Base-by-base conservation (phyloP, 1,139 yeast species). In the Saccharomyces uvarum region DNA sequence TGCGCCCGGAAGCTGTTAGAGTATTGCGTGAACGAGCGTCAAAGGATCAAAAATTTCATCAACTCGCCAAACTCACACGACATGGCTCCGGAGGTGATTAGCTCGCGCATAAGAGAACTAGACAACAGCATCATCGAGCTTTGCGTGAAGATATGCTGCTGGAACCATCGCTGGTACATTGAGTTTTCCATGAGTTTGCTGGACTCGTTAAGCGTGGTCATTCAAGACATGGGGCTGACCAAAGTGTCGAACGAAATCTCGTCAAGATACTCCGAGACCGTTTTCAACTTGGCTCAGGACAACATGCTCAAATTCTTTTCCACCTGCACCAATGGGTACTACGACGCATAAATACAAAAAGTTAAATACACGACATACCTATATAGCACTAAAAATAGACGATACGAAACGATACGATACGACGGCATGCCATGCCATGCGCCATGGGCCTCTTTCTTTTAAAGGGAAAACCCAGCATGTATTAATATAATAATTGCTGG, bases 91-190 rank as follows among this genome's bases (percentile, higher is more conserved):
- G 64, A 67, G 13, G 72, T 70, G 51, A 58, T 73, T 7, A 61
- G 66, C 32, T 71, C 77, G 21, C 78, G 80, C 57, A 71, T 79
- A 50, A 73, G 76, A 57, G 80, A 76, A 56, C 70, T 83, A 55
- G 82, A 83, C 65, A 83, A 80, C 54, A 77, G 78, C 59, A 81
- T 88, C 21, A 75, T 90, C 61, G 91, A 86, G 58, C 75, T 86
- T 47, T 74, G 84, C 57, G 88, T 90, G 51, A 86, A 86, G 63
- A 74, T 93, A 56, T 75, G 86, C 33, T 96, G 95, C 21, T 93
- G 98, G 97, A 88, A 90, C 68, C 98, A 90, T 71, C 82, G 99
- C 67, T 93, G 99, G 99, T 95, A 93, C 72, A 80, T 83, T 59
- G 97, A 91, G 61, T 91, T 89, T 64, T 84, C 95, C 8, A 88